phyloP scores from a whole-genome alignment of 768 basidiomycete genomes.

The Butyriboletus loyo region DNA sequence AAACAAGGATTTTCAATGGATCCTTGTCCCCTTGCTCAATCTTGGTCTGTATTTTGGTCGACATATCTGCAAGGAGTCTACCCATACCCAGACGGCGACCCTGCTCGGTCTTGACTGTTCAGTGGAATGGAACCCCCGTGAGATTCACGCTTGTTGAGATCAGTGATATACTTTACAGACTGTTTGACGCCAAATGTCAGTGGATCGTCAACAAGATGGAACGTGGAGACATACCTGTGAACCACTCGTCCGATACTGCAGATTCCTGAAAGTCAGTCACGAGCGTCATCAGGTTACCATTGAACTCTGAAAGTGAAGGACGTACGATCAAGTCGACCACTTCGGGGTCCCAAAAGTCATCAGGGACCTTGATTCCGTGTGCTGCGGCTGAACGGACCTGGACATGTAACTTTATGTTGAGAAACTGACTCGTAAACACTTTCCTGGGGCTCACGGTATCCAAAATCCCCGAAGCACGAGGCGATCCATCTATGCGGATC shows the following conservation, averaged over 20 bases:
- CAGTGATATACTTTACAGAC: slow-evolving; percentile 22
- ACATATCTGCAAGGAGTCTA: slow-evolving; percentile 61
- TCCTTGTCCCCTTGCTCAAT: slow-evolving; percentile 42
- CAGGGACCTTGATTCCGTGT: slow-evolving; percentile 67
- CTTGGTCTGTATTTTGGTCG: slow-evolving; percentile 61
- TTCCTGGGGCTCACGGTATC: slow-evolving; percentile 51
- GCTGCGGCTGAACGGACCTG: slow-evolving; percentile 68
- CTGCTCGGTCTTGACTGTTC: slow-evolving; percentile 67
- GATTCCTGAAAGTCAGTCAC: slow-evolving; percentile 45
- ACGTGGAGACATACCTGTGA: slow-evolving; percentile 43
- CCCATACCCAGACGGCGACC: slow-evolving; percentile 78
- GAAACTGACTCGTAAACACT: neutral
- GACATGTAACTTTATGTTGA: neutral
- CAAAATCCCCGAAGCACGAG: slow-evolving; percentile 69
- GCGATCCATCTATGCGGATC: slow-evolving; percentile 71
- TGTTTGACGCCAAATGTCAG: slow-evolving; percentile 9
- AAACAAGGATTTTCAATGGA: slow-evolving; percentile 61
- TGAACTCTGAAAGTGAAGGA: neutral
- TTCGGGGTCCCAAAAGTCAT: slow-evolving; percentile 64
- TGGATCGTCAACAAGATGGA: neutral
- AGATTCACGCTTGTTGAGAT: neutral
- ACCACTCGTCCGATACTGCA: slow-evolving; percentile 79
- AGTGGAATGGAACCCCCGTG: slow-evolving; percentile 8
- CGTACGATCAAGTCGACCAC: slow-evolving; percentile 58
- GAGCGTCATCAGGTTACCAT: neutral